A percentile compares a stretch with the other conserved stretches of the same genome.
Evolutionary conservation across 352 stramenopile genomes (phyloP).

Genomic region (Globisporangium yorkense): DNA sequence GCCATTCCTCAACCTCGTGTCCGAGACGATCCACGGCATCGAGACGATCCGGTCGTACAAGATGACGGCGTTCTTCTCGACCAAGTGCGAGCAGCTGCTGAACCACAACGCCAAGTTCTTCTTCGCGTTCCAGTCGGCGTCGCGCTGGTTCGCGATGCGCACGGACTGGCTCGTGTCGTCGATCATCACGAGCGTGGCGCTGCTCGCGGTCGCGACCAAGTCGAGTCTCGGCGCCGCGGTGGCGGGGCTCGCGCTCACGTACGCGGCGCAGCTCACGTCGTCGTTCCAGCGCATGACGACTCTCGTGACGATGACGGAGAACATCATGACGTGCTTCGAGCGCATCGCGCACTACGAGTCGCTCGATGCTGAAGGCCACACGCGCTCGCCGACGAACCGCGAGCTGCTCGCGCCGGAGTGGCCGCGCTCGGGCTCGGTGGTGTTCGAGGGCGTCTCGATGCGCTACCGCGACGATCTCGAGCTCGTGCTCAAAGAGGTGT

Average conservation of each 20-base stretch:
- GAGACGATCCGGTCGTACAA: constrained; percentile 79
- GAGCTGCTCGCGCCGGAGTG: constrained; percentile 61
- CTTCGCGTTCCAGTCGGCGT: constrained; percentile 22
- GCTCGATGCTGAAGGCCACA: constrained; percentile 42
- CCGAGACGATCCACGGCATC: constrained; percentile 89
- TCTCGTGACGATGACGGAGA: constrained; percentile 87
- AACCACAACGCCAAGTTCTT: constrained; percentile 34
- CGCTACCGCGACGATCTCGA: constrained; percentile 28
- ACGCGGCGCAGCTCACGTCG: constrained; percentile 83
- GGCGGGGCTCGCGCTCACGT: constrained; percentile 86
- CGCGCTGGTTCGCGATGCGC: constrained; percentile 34
- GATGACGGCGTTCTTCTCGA: constrained; percentile 3
- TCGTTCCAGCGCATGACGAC: constrained; percentile 88
- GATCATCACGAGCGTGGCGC: constrained; percentile 23
- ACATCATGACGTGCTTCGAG: constrained; percentile 90
- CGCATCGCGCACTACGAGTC: constrained; percentile 25
- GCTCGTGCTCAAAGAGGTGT: constrained; percentile 24
- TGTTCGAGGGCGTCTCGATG: constrained; percentile 23
- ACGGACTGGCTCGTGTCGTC: constrained; percentile 29
- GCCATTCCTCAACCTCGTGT: constrained; percentile 89
- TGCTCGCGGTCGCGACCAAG: constrained; percentile 15
- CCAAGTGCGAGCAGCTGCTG: constrained; percentile 18
- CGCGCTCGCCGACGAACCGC: constrained; percentile 67
- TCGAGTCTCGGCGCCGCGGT: constrained; percentile 17
- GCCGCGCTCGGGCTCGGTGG: constrained; percentile 29